These are phyloP conservation scores for Trichocladium uniseriatum DNA, from an alignment of 495 filamentous ascomycete genomes.

Conservation along the genomic window DNA sequence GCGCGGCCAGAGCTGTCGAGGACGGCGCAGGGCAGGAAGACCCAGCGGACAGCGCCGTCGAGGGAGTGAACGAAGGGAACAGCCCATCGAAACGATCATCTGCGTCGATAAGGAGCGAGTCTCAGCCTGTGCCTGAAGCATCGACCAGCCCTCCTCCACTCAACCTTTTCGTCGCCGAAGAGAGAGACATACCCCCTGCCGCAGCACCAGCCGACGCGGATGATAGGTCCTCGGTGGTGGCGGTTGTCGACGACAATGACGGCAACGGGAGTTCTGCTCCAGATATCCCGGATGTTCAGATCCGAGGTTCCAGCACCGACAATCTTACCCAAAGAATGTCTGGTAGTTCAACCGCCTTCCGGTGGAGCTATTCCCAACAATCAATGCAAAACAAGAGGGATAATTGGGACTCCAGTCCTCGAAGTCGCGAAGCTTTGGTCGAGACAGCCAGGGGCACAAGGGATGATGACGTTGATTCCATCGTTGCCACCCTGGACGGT, in stretches of 20 bases:
- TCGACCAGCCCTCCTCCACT: too few relatives aligned
- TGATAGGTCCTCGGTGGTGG: too few relatives aligned
- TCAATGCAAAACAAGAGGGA: slow-evolving; percentile 15
- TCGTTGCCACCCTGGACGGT: slow-evolving; percentile 47
- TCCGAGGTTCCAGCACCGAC: slow-evolving; percentile 14
- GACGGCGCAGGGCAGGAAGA: slow-evolving; percentile 26
- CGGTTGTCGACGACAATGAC: too few relatives aligned
- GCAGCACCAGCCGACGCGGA: too few relatives aligned
- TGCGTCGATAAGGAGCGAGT: slow-evolving; percentile 8
- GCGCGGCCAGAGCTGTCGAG: slow-evolving; percentile 33
- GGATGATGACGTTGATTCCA: slow-evolving; percentile 35
- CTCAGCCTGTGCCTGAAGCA: too few relatives aligned
- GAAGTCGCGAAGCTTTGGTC: slow-evolving; percentile 38
- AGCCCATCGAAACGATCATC: not conserved
- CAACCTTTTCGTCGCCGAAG: too few relatives aligned
- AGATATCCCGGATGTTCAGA: not conserved
- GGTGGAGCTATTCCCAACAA: slow-evolving; percentile 39
- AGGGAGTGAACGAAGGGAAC: slow-evolving; percentile 22
- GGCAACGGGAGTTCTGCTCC: too few relatives aligned
- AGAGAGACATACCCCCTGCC: too few relatives aligned
- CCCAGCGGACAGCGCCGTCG: slow-evolving; percentile 12
- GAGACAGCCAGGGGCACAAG: slow-evolving; percentile 24
- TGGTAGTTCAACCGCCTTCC: slow-evolving; percentile 32
- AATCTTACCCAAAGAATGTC: slow-evolving; percentile 40
- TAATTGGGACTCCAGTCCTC: slow-evolving; percentile 12